These are phyloP conservation scores for Arthrobotrys entomopaga DNA, from an alignment of 2,329 filamentous ascomycete genomes.

Conservation along the genomic window DNA sequence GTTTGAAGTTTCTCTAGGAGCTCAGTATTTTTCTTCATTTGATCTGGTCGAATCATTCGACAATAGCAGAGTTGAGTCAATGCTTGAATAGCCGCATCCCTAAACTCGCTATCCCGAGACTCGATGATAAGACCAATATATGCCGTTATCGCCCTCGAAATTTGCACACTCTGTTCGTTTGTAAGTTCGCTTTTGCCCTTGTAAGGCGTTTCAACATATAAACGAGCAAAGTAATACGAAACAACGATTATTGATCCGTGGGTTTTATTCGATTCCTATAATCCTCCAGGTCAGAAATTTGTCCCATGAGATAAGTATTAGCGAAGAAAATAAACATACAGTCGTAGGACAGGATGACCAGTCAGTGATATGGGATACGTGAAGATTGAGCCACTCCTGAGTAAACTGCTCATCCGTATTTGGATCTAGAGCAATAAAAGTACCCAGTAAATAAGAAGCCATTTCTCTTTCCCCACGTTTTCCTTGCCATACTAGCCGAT, in stretches of 20 bases:
- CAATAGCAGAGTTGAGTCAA: slow-evolving; percentile 66
- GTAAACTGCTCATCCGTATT: slow-evolving; percentile 2
- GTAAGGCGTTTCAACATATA: slow-evolving; percentile 35
- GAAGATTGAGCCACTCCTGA: slow-evolving; percentile 35
- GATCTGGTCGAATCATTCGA: slow-evolving; percentile 60
- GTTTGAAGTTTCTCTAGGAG: slow-evolving; percentile 73
- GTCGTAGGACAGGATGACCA: slow-evolving; percentile 33
- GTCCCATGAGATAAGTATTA: not conserved
- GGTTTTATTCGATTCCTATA: slow-evolving; percentile 46
- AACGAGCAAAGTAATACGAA: slow-evolving; percentile 37
- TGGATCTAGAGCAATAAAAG: slow-evolving; percentile 33
- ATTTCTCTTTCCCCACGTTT: slow-evolving; percentile 41
- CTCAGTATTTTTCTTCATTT: slow-evolving; percentile 60
- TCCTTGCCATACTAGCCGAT: slow-evolving; percentile 41
- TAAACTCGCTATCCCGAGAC: slow-evolving; percentile 58
- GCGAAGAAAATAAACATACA: slow-evolving; percentile 15
- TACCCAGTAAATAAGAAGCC: slow-evolving; percentile 36
- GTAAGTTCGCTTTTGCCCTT: not conserved
- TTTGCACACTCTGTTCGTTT: slow-evolving; percentile 1
- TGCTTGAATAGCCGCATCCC: slow-evolving; percentile 63
- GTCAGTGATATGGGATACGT: slow-evolving; percentile 23
- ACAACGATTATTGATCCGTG: slow-evolving; percentile 39
- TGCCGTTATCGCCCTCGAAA: slow-evolving; percentile 32
- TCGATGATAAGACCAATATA: slow-evolving; percentile 42
- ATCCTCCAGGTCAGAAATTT: not conserved